These are phyloP conservation scores for Penicillium oxalicum DNA, from an alignment of 2,329 filamentous ascomycete genomes.

Conservation along the genomic window DNA sequence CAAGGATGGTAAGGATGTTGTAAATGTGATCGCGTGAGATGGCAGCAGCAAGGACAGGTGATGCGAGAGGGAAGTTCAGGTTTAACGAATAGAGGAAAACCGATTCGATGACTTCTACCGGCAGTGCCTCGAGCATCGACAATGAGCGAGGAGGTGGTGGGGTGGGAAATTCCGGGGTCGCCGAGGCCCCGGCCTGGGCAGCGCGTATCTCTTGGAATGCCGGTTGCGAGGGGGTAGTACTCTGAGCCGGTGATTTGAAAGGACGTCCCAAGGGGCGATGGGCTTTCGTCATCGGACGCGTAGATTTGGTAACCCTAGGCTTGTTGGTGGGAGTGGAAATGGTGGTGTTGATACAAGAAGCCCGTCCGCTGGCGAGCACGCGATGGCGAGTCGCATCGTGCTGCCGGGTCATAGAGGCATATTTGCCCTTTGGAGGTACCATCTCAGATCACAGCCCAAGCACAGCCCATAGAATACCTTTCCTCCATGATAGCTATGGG, in stretches of 20 bases:
- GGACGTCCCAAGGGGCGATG: slow-evolving; percentile 7
- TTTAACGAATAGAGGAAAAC: slow-evolving; percentile 48
- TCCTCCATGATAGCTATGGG: not conserved
- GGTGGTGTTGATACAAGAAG: not conserved
- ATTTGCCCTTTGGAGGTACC: slow-evolving; percentile 2
- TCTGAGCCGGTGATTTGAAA: slow-evolving; percentile 9
- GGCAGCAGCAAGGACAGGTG: slow-evolving; percentile 34
- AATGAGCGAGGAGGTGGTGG: slow-evolving; percentile 8
- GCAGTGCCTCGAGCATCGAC: slow-evolving; percentile 42
- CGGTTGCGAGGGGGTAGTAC: slow-evolving; percentile 4
- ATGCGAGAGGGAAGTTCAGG: slow-evolving; percentile 40
- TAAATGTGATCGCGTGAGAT: slow-evolving; percentile 41
- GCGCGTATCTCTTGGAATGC: slow-evolving; percentile 7
- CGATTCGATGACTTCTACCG: slow-evolving; percentile 47
- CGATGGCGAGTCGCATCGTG: not conserved
- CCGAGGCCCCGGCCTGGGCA: not conserved
- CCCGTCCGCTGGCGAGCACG: not conserved
- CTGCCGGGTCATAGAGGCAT: not conserved
- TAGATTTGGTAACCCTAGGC: not conserved
- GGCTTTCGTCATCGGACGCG: slow-evolving; percentile 1
- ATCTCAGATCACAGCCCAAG: slow-evolving; percentile 2
- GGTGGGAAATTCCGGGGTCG: slow-evolving; percentile 2
- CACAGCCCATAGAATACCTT: not conserved
- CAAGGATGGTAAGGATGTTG: slow-evolving; percentile 34
- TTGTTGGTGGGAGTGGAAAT: not conserved